These are phyloP conservation scores for Lipomyces yamadae DNA, from an alignment of 805 yeast species.

Conservation along the genomic window DNA sequence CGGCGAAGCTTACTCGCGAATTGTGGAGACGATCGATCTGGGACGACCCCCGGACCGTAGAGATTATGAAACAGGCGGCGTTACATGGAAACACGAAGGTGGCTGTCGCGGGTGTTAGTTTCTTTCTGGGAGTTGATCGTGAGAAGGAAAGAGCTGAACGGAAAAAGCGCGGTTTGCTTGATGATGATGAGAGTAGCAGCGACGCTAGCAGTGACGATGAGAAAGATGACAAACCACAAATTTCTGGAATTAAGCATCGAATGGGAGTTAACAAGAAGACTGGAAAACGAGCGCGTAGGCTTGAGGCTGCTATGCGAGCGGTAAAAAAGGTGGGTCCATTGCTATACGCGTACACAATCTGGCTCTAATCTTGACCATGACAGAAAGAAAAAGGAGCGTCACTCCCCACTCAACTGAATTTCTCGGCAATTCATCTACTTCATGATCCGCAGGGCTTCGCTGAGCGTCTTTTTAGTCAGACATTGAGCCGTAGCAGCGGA, in stretches of 20 bases:
- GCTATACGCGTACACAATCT: not conserved
- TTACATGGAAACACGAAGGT: slow-evolving; percentile 85
- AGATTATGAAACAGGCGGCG: slow-evolving; percentile 95
- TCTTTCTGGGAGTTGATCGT: slow-evolving; percentile 93
- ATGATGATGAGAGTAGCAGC: slow-evolving; percentile 55
- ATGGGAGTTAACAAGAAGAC: slow-evolving; percentile 83
- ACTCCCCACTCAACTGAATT: slow-evolving; percentile 73
- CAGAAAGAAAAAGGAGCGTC: slow-evolving; percentile 52
- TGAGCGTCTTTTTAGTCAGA: slow-evolving; percentile 74
- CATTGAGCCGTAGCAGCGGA: slow-evolving; percentile 66
- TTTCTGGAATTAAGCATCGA: slow-evolving; percentile 65
- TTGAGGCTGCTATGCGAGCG: slow-evolving; percentile 73
- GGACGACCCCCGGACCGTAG: slow-evolving; percentile 98
- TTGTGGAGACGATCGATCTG: slow-evolving; percentile 97
- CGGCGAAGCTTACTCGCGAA: slow-evolving; percentile 91
- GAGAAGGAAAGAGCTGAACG: slow-evolving; percentile 86
- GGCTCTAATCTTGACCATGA: not conserved
- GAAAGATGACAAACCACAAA: slow-evolving; percentile 13
- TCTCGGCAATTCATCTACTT: slow-evolving; percentile 90
- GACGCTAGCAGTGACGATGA: slow-evolving; percentile 48
- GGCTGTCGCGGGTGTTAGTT: slow-evolving; percentile 84
- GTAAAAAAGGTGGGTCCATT: slow-evolving; percentile 54
- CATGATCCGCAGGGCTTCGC: slow-evolving; percentile 99
- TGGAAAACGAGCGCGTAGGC: slow-evolving; percentile 76
- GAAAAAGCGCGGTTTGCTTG: slow-evolving; percentile 55